These are phyloP conservation scores for Apophysomyces ossiformis DNA, from an alignment of 371 early-diverging fungal genomes.

Conservation along the genomic window DNA sequence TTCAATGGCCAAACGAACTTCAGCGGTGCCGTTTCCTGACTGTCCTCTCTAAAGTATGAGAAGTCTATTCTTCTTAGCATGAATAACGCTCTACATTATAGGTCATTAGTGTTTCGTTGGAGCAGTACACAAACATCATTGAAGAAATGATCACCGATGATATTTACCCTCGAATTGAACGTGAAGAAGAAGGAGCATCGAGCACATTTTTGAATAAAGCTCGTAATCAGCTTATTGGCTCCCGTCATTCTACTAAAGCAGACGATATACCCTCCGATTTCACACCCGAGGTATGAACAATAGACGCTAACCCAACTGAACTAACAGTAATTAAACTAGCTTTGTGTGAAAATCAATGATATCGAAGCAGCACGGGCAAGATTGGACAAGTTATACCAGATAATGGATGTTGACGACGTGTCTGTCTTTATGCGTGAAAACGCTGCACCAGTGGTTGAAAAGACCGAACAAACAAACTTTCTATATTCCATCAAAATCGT, in stretches of 20 bases:
- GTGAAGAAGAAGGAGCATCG: neutral
- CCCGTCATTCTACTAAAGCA: conserved; percentile 14
- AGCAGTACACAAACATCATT: conserved; percentile 36
- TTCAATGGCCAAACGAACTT: conserved; percentile 73
- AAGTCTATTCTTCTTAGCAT: neutral
- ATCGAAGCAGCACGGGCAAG: conserved; percentile 59
- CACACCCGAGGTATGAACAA: conserved; percentile 46
- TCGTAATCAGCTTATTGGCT: conserved; percentile 26
- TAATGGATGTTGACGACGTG: conserved; percentile 58
- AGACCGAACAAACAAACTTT: conserved; percentile 24
- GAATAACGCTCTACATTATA: neutral
- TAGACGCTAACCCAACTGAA: neutral
- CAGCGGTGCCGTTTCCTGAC: conserved; percentile 65
- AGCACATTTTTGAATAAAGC: conserved; percentile 24
- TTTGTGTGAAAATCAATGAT: conserved; percentile 62
- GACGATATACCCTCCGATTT: conserved; percentile 48
- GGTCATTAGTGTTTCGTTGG: conserved; percentile 38
- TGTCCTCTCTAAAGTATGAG: conserved; percentile 54
- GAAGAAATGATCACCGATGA: conserved; percentile 28
- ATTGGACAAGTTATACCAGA: conserved; percentile 55
- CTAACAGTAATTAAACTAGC: conserved; percentile 19
- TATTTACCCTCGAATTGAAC: conserved; percentile 22
- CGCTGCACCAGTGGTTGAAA: conserved; percentile 15
- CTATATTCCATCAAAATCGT: conserved; percentile 50
- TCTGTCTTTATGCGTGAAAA: conserved; percentile 33